Base-by-base conservation (phyloP, 805 yeast species). In the Metschnikowia lunata region DNA sequence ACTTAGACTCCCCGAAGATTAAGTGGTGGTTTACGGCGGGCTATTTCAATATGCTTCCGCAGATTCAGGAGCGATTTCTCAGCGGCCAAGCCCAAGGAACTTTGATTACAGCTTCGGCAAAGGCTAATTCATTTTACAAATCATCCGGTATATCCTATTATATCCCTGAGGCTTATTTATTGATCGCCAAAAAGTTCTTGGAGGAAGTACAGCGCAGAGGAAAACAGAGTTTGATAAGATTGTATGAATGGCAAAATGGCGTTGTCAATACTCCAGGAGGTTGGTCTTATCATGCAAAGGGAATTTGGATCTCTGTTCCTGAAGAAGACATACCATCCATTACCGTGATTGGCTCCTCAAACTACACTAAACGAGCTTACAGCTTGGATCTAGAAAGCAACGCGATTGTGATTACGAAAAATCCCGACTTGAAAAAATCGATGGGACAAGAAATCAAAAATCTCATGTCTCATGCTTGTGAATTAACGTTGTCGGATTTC, bases 211-310 rank as follows among this genome's bases (percentile, higher is more conserved):
- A 63, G 18, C 46, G 52, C 9, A 55, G 64, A 28, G 70, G 74
- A 1, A 75, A 72, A 54, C 66, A 70, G 13, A 45, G 67, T 2
- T 53, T 68, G 30, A 80, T 91, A 28, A 63, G 67, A 14, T 67
- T 93, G 31, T 73, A 72, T 44, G 98, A 91, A 63, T 93, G 99
- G 99, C 76, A 78, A 57, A 80, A 78, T 39, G 99, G 99, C 1
- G 69, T 80, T 3, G 96, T 88, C 3, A 88, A 88, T 58, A 77
- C 85, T 7, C 76, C 82, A 0, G 76, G 72, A 27, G 99, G 99
- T 1, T 91, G 99, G 98, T 87, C 97, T 0, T 93, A 93, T 62
- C 99, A 93, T 60, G 98, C 99, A 11, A 93, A 93, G 60, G 99
- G 99, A 1, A 67, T 91, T 5, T 93, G 98, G 98, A 66, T 87